Evolutionary conservation across 2,329 filamentous ascomycete genomes (phyloP).

Genomic region (Pezicula rhizophila): DNA sequence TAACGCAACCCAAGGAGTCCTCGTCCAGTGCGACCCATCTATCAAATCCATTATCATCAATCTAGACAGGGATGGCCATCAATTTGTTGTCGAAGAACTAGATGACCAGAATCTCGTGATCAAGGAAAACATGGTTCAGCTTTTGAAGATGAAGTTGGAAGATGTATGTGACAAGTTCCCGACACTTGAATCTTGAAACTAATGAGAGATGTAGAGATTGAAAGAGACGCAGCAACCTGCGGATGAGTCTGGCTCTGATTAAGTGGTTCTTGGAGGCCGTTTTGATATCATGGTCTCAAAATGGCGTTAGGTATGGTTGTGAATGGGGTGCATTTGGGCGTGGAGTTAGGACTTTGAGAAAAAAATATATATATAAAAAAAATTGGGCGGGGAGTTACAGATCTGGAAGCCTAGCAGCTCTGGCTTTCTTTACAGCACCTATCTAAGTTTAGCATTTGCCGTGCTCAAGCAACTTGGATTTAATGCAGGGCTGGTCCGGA

Average conservation of each 20-base stretch:
- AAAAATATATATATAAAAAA: no score
- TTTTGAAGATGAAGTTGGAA: conserved; percentile 64
- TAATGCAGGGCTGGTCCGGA: no score
- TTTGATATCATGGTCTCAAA: background rate
- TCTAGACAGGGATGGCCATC: conserved; percentile 64
- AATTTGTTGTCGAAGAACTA: conserved; percentile 73
- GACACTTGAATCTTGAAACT: background rate
- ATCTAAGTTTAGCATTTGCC: no score
- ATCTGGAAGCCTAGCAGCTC: background rate
- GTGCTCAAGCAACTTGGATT: no score
- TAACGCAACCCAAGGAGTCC: conserved; percentile 45
- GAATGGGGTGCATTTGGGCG: background rate
- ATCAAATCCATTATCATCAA: conserved; percentile 81
- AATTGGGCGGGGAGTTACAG: background rate
- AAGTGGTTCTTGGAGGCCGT: background rate
- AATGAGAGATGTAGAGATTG: conserved; percentile 18
- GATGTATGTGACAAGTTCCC: conserved; percentile 42
- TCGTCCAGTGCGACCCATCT: conserved; percentile 78
- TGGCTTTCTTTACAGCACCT: no score
- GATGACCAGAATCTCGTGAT: conserved; percentile 72
- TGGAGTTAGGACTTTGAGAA: background rate
- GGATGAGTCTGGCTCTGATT: conserved; percentile 16
- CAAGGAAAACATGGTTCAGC: conserved; percentile 64
- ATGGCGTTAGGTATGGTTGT: background rate
- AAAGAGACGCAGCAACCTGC: conserved; percentile 25